Evolutionary conservation across 2,329 filamentous ascomycete genomes (phyloP).

Genomic region (Alternaria longipes): DNA sequence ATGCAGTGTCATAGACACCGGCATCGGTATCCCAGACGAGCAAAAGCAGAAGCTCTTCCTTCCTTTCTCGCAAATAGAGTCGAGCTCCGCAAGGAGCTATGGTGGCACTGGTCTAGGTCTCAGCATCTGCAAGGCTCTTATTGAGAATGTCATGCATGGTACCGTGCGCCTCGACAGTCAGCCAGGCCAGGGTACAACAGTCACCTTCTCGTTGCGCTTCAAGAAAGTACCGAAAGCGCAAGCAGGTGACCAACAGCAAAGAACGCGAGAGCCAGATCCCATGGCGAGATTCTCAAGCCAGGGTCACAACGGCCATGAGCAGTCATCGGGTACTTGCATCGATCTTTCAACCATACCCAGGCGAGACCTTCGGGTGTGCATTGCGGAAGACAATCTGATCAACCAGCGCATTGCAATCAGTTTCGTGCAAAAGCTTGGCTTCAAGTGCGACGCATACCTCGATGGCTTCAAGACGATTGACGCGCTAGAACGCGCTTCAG

Average conservation of each 20-base stretch:
- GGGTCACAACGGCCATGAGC: slow-evolving; percentile 55
- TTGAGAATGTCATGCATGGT: slow-evolving; percentile 91
- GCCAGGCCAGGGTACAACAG: slow-evolving; percentile 73
- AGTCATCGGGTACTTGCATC: slow-evolving; percentile 47
- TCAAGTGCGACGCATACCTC: slow-evolving; percentile 86
- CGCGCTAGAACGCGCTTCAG: slow-evolving; percentile 77
- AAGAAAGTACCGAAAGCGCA: slow-evolving; percentile 77
- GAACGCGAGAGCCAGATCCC: slow-evolving; percentile 59
- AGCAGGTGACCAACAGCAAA: slow-evolving; percentile 53
- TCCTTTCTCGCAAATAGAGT: slow-evolving; percentile 92
- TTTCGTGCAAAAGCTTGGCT: slow-evolving; percentile 86
- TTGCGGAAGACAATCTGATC: slow-evolving; percentile 94
- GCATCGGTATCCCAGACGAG: slow-evolving; percentile 87
- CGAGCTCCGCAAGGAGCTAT: slow-evolving; percentile 88
- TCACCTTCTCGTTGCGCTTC: slow-evolving; percentile 85
- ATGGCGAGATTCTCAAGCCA: slow-evolving; percentile 65
- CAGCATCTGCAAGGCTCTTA: slow-evolving; percentile 93
- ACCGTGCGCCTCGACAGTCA: slow-evolving; percentile 82
- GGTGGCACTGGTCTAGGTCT: slow-evolving; percentile 90
- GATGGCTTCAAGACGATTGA: slow-evolving; percentile 90
- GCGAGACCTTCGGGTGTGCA: slow-evolving; percentile 84
- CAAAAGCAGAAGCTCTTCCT: slow-evolving; percentile 87
- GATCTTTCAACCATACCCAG: slow-evolving; percentile 75
- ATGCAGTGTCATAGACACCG: slow-evolving; percentile 88
- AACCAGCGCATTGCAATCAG: slow-evolving; percentile 94